Base-by-base conservation (phyloP, 352 stramenopile species). In the Pythium myriotylum region DNA sequence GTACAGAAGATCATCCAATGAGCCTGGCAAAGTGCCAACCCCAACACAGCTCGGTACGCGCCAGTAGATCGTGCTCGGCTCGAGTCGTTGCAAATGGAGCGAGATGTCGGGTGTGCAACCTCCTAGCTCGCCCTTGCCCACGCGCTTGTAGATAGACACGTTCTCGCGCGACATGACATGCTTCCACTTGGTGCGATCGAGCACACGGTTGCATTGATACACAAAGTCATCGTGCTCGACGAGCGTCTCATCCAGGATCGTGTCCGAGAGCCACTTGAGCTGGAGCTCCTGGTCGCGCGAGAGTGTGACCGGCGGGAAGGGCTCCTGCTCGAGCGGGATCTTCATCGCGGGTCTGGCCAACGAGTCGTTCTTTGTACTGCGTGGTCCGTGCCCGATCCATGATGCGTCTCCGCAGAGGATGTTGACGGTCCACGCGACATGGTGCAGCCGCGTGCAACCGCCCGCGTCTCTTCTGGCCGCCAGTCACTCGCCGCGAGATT, bases 1-100 rank as follows among this genome's bases (percentile, higher is more conserved):
- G 57, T 83, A 88, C 24, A 88, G 39, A 37, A 84, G 29, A 29
- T 84, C 74, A 27, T 88, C 74, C 23, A 88, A 67, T 9, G 76
- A 73, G 7, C 78, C 78, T 47, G 46, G 72, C 61, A 29, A 75
- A 59, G 56, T 67, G 55, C 14, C 67, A 65, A 49, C 37, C 24
- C 26, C 67, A 62, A 41, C 70, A 47, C n/a, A 77, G 59, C 48
- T 13, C 17, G 48, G 17, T 49, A 87, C 62, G 46, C 40, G 37
- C 52, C 52, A 59, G 23, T 50, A 42, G 17, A 80, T 67, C 13
- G 83, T 56, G 43, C 84, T 47, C 48, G 67, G 75, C 19, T 58
- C 79, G 5, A 35, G 10, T 10, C 29, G 5, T 10, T 5, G 10
- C 29, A 10, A 10, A 10, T 35, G 29, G 29, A 35, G 29, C 10